phyloP scores from a whole-genome alignment of 441 rosid species.

The Brassica hybrid region DNA sequence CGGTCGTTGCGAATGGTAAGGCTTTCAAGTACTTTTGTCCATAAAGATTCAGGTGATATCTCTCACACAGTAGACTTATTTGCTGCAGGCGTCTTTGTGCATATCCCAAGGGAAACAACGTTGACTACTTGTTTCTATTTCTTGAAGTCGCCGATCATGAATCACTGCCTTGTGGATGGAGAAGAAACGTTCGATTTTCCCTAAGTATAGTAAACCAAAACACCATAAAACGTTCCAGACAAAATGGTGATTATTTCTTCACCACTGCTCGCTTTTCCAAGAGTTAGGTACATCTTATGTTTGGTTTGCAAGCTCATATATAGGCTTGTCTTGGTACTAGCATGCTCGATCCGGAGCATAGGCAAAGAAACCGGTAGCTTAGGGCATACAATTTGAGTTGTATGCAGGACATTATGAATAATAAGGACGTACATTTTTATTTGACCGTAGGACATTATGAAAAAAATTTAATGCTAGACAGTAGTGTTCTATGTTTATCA shows the following conservation, averaged over 20 bases:
- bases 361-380: not conserved
- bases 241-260: not conserved
- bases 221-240: not conserved
- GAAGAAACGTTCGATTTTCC: not conserved
- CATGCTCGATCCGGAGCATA: not conserved
- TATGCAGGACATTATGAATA: not conserved
- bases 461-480: not conserved
- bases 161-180: not conserved
- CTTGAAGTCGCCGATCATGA: not conserved
- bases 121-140: constrained; percentile 1
- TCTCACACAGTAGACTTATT: not conserved
- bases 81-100: constrained; percentile 8
- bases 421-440: not conserved
- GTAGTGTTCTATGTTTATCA: not conserved
- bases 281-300: not conserved
- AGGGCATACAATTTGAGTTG: not conserved
- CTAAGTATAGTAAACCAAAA: not conserved
- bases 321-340: not conserved
- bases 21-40: not conserved
- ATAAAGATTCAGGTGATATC: not conserved
- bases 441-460: not conserved
- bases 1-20: not conserved
- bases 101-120: constrained; percentile 5
- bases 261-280: not conserved
- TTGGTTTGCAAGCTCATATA: not conserved